Evolutionary conservation across 2,329 filamentous ascomycete genomes (phyloP), one percentile per base, ranked within the genome.

Genomic region (Neofusicoccum cordaticola): DNA sequence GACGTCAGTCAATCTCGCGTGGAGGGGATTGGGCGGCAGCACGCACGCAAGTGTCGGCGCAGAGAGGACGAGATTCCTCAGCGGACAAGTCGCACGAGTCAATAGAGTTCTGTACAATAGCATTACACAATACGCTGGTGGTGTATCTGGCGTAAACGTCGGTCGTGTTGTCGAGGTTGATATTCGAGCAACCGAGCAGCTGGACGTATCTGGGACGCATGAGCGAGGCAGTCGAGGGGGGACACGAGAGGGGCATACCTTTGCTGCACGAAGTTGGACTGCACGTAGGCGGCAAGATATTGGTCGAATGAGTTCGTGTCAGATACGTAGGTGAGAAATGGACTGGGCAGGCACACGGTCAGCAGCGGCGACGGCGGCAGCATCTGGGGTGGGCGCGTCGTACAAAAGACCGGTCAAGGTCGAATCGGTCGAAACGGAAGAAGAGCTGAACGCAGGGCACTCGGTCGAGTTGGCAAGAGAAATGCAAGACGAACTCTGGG

Each of bases 101-200:
- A 71, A 90, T 87, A 4, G 95, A 98, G 74, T 92, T 93, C 78
- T 99, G 95, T 58, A 99, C 86, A 73, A 99, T 90, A 69, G 91
- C 86, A 82, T 96, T 98, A 84, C 95, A 99, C 68, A 99, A 85
- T 68, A 96, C 89, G 67, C 91, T 95, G 52, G 88, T 95, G 4
- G 94, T 96, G 79, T 94, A 99, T 71, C 95, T 90, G 56, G 95
- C 94, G 79, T 99, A 99, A 72, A 93, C 86, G 72, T 90, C 85
- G 69, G 87, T 89, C 3, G 92, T 89, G 75, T 96, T 91, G 64
- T 86, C 87, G 64, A 93, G 84, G 72, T 95, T 87, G 71, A 97
- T 83, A 67, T 86, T 85, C 53, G 85, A 83, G 76, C 95, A 99
- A 64, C 94, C 94, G 68, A 99, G 85, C 53, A 92, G 82, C 62